Percentiles rank a stretch among this genome's conserved stretches.
phyloP scores from a whole-genome alignment of 2,329 filamentous ascomycete species.

The Scedosporium aurantiacum region DNA sequence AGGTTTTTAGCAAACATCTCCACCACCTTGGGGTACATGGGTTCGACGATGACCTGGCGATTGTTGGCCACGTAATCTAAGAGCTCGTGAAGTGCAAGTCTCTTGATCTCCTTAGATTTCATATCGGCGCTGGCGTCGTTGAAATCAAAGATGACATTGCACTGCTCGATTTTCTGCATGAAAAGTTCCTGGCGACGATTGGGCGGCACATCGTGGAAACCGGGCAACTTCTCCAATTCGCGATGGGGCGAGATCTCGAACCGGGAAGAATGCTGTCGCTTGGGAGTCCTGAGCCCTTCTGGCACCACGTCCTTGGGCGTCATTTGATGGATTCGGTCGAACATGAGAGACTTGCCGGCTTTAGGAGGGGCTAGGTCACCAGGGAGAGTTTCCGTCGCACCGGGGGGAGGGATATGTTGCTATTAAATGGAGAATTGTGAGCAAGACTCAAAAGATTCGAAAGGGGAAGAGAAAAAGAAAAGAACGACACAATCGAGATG shows the following conservation, averaged over 20 bases:
- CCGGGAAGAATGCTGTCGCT: slow-evolving; percentile 91
- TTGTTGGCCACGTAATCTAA: slow-evolving; percentile 98
- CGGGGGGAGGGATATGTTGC: slow-evolving; percentile 84
- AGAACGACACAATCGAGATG: neutral
- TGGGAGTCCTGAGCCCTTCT: slow-evolving; percentile 88
- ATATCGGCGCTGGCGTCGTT: slow-evolving; percentile 97
- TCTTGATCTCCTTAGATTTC: slow-evolving; percentile 99
- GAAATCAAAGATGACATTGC: slow-evolving; percentile 99
- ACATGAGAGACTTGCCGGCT: slow-evolving; percentile 79
- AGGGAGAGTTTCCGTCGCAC: slow-evolving; percentile 94
- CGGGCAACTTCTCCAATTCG: slow-evolving; percentile 92
- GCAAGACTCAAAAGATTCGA: neutral
- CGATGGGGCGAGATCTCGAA: slow-evolving; percentile 97
- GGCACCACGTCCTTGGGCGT: slow-evolving; percentile 87
- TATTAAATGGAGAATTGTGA: slow-evolving; percentile 5
- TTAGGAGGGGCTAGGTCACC: slow-evolving; percentile 93
- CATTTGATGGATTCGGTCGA: slow-evolving; percentile 79
- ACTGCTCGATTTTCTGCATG: slow-evolving; percentile 99
- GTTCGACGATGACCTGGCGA: slow-evolving; percentile 93
- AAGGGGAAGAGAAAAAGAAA: slow-evolving; percentile 3
- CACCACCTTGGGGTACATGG: slow-evolving; percentile 96
- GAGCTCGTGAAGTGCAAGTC: slow-evolving; percentile 86
- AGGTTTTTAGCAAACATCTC: slow-evolving; percentile 99
- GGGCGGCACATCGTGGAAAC: slow-evolving; percentile 94
- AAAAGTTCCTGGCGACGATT: slow-evolving; percentile 93